These are phyloP conservation scores for Aspergillus tanneri DNA, from an alignment of 2,329 filamentous ascomycete genomes.

Conservation along the genomic window DNA sequence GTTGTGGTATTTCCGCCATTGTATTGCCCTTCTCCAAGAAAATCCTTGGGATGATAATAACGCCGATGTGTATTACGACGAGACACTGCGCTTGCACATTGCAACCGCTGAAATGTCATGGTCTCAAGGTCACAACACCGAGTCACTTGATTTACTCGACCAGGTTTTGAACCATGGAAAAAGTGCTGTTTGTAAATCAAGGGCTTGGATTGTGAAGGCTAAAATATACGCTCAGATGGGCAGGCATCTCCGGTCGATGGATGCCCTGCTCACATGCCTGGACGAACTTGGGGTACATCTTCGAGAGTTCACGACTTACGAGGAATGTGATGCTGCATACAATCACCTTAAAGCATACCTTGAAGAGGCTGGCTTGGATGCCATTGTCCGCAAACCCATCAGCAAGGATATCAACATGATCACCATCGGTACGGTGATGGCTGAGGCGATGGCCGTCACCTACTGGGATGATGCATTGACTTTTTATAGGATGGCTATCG, in stretches of 20 bases:
- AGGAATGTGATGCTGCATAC: conserved; percentile 76
- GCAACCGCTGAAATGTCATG: conserved; percentile 80
- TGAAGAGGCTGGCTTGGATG: conserved; percentile 54
- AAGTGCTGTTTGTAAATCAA: conserved; percentile 74
- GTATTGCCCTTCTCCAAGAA: conserved; percentile 74
- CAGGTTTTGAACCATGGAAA: conserved; percentile 69
- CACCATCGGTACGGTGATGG: conserved; percentile 55
- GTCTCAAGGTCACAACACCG: conserved; percentile 69
- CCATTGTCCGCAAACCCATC: conserved; percentile 39
- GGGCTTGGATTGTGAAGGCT: conserved; percentile 79
- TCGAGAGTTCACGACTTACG: conserved; percentile 65
- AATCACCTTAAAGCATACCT: conserved; percentile 61
- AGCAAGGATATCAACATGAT: conserved; percentile 45
- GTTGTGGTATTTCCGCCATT: conserved; percentile 75
- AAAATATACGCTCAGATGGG: conserved; percentile 74
- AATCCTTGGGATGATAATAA: conserved; percentile 70
- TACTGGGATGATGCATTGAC: conserved; percentile 61
- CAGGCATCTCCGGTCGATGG: conserved; percentile 67
- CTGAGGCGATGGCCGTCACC: conserved; percentile 58
- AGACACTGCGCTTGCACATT: conserved; percentile 77
- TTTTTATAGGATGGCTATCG: conserved; percentile 61
- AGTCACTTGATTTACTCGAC: conserved; percentile 67
- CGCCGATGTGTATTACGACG: conserved; percentile 77
- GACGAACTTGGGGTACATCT: conserved; percentile 66
- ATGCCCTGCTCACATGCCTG: conserved; percentile 69